phyloP scores from a whole-genome alignment of 2,329 filamentous ascomycete species.

The Cladobotryum mycophilum region DNA sequence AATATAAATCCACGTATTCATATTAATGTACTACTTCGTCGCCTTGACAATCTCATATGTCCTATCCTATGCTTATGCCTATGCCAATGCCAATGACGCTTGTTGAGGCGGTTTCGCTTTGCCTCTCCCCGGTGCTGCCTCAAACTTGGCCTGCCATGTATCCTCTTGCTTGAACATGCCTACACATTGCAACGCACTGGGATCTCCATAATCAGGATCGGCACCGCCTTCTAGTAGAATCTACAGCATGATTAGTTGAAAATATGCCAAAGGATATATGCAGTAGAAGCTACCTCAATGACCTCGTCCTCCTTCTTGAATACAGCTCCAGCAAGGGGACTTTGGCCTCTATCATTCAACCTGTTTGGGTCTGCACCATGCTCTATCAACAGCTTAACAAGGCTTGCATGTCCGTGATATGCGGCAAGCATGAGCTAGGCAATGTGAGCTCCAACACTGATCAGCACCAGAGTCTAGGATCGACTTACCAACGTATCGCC shows the following conservation, averaged over 20 bases:
- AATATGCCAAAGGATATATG: neutral
- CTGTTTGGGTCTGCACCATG: constrained; percentile 61
- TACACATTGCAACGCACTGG: constrained; percentile 43
- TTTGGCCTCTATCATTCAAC: constrained; percentile 63
- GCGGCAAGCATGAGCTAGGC: constrained; percentile 62
- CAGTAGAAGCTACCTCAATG: constrained; percentile 41
- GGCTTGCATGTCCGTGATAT: constrained; percentile 59
- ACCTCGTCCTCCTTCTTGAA: constrained; percentile 65
- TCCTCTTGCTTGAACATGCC: constrained; percentile 48
- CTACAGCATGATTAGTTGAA: constrained; percentile 19
- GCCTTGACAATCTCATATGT: too few relatives aligned
- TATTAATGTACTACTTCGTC: neutral
- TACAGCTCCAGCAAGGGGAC: constrained; percentile 62
- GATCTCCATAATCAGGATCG: constrained; percentile 46
- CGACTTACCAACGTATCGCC: constrained; percentile 59
- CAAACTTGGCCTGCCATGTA: constrained; percentile 44
- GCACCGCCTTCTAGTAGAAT: constrained; percentile 45
- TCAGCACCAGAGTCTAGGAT: too few relatives aligned
- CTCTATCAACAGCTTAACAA: constrained; percentile 54
- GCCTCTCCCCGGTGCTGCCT: constrained; percentile 41
- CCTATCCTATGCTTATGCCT: too few relatives aligned
- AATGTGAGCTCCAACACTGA: neutral
- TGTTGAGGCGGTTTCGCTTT: constrained; percentile 26
- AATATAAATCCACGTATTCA: too few relatives aligned
- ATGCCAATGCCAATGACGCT: neutral